Percentiles rank a stretch among this genome's conserved stretches.
Evolutionary conservation across 2,329 filamentous ascomycete species (phyloP).

Genomic region (Exutisphaerella laricina): DNA sequence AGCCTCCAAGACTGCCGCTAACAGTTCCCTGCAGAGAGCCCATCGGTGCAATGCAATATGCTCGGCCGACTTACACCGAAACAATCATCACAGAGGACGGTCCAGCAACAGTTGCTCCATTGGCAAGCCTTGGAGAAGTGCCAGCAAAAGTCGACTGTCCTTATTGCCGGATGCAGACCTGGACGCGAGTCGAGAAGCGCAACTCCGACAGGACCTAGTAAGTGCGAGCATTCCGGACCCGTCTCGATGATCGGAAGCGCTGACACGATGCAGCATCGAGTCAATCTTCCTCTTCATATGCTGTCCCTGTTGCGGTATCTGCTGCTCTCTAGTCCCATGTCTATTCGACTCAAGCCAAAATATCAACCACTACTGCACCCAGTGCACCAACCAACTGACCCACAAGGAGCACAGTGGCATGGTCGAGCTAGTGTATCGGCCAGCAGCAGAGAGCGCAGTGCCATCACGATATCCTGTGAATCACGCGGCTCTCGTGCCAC

Average conservation of each 20-base stretch:
- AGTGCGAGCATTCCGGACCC: not conserved
- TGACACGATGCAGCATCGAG: not conserved
- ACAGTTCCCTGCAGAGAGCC: no score
- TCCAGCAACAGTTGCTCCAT: not conserved
- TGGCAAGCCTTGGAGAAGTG: not conserved
- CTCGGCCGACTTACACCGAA: no score
- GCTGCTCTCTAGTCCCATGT: not conserved
- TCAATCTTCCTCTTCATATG: not conserved
- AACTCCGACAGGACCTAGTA: not conserved
- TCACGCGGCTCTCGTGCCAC: not conserved
- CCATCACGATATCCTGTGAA: not conserved
- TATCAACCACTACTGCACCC: not conserved
- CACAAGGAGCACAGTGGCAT: not conserved
- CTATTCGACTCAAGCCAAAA: not conserved
- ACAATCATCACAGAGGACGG: no score
- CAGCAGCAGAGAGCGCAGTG: not conserved
- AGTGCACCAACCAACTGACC: not conserved
- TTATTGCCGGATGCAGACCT: not conserved
- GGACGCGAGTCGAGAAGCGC: not conserved
- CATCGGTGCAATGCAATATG: no score
- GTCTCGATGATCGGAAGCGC: not conserved
- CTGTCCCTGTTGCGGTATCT: not conserved
- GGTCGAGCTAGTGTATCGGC: not conserved
- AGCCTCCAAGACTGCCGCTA: no score
- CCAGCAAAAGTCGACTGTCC: no score